Base-by-base conservation (phyloP, 2,329 filamentous ascomycete genomes). In the Dactylonectria estremocensis region DNA sequence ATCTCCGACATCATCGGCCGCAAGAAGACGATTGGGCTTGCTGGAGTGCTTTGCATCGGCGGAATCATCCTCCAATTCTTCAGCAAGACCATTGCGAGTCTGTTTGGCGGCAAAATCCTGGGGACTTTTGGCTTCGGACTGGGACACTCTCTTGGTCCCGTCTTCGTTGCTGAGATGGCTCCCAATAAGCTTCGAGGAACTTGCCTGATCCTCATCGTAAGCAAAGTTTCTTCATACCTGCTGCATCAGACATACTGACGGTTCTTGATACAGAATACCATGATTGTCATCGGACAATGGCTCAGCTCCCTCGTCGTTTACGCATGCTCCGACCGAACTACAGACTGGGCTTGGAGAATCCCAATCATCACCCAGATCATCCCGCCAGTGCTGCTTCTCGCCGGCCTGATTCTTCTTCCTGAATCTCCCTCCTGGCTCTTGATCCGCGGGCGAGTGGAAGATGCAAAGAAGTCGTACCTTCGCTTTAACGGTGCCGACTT, bases 381-480 rank as follows among this genome's bases (percentile, higher is more conserved):
- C 5, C 84, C 81, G 60, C 81, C 82, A 0, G 71, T 80, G 1
- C 73, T 83, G 1, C 77, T 85, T 2, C 66, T 84, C 11, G 57
- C 78, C 1, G 74, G 78, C 5, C 72, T 82, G 1, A 65, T 74
- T 22, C 78, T 84, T 57, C 77, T 83, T 14, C 84, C 84, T 1
- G 85, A 86, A 69, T 83, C 81, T 2, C 84, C 84, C 1, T 84
- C 83, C 66, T 86, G 82, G 80, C 79, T 84, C 4, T 77, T 84
- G 3, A 77, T 81, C 11, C 78, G 80, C 22, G 80, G 78, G 3
- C 76, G 78, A n/a, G 63, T 75, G n/a, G 77, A 80, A 2, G 79
- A 80, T 13, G 83, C 83, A 11, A 69, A 66, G 49, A 40, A 57
- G 22, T 61, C 68, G 2, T 70, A 69, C 58, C 61, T 66, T 14